phyloP scores from a whole-genome alignment of 2,329 filamentous ascomycete species.

The Didymella exigua region DNA sequence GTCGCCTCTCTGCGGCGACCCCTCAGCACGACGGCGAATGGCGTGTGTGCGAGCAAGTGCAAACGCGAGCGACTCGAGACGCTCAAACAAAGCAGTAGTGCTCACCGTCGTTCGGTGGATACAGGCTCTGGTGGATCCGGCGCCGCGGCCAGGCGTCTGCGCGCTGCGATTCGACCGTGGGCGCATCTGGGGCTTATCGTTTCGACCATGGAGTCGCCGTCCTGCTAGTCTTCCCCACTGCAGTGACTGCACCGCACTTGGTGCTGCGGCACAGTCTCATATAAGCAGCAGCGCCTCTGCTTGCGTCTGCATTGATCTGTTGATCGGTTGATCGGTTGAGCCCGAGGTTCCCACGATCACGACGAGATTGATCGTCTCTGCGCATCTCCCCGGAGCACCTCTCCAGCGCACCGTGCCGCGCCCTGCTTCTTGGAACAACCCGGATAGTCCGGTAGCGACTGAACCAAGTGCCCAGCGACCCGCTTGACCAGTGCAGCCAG shows the following conservation, averaged over 20 bases:
- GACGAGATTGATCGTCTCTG: conserved; percentile 16
- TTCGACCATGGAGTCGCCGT: conserved; percentile 52
- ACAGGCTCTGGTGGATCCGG: conserved; percentile 2
- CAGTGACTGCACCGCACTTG: conserved; percentile 5
- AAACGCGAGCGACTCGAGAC: background rate
- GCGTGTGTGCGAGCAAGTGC: background rate
- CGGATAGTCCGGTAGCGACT: conserved; percentile 5
- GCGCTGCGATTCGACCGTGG: conserved; percentile 13
- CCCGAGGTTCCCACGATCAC: conserved; percentile 9
- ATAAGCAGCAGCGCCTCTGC: conserved; percentile 15
- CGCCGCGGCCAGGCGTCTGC: conserved; percentile 2
- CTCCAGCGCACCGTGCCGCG: conserved; percentile 16
- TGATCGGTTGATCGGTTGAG: background rate
- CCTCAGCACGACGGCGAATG: conserved; percentile 2
- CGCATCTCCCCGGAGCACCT: conserved; percentile 9
- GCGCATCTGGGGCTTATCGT: conserved; percentile 14
- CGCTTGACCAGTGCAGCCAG: conserved; percentile 4
- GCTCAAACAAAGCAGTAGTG: conserved; percentile 3
- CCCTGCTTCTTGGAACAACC: conserved; percentile 15
- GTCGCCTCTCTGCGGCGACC: conserved; percentile 5
- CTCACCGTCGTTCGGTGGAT: background rate
- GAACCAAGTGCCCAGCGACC: conserved; percentile 5
- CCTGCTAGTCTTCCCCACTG: conserved; percentile 26
- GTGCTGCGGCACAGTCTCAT: conserved; percentile 10
- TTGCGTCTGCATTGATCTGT: background rate